These are phyloP conservation scores for Truncatella angustata DNA, from an alignment of 2,329 filamentous ascomycete genomes.

Conservation along the genomic window DNA sequence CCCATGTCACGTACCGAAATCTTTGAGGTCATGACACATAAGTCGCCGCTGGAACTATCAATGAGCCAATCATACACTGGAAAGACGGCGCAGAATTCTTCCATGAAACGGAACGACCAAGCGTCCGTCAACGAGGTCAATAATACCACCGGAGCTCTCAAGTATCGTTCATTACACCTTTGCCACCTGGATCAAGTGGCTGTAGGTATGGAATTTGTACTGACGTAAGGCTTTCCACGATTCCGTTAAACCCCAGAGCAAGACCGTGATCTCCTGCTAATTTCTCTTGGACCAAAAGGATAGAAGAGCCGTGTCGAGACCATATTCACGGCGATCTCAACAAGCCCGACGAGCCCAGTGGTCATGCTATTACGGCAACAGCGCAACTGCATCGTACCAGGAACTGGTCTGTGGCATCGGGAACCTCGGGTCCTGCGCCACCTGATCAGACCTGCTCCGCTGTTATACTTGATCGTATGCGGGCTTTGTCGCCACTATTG, in stretches of 20 bases:
- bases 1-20: background rate
- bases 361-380: slow-evolving; percentile 1
- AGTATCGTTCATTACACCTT: background rate
- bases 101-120: background rate
- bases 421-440: background rate
- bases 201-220: slow-evolving; percentile 8
- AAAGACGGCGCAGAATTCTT: no score
- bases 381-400: background rate
- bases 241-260: background rate
- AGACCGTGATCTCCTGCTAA: background rate
- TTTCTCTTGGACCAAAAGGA: background rate
- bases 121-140: no score
- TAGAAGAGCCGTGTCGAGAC: slow-evolving; percentile 1
- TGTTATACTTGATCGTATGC: slow-evolving; percentile 1
- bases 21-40: no score
- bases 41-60: no score
- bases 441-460: background rate
- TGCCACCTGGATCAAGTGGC: background rate
- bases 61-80: no score
- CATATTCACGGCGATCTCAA: background rate
- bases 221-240: background rate
- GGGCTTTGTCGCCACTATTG: background rate
- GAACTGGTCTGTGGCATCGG: background rate
- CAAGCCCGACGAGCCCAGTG: background rate
- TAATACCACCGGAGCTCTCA: no score